Conservation (phyloP, 2,329 filamentous ascomycete species). For the Cercospora beticola region DNA sequence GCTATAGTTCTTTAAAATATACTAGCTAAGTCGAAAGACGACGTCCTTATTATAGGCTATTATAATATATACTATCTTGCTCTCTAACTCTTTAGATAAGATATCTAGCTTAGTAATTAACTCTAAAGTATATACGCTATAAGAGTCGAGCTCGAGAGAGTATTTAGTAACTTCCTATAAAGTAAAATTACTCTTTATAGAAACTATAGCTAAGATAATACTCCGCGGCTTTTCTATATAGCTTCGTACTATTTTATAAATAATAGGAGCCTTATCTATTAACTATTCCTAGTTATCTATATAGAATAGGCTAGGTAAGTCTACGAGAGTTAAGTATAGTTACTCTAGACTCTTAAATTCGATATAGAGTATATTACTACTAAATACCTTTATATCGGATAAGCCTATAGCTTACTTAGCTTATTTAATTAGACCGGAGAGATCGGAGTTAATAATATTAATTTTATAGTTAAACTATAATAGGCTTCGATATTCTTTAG, state of each 20-base stretch:
- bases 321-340: conserved; percentile 29
- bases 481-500: neutral
- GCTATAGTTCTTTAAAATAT: conserved; percentile 14
- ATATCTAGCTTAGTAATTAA: conserved; percentile 40
- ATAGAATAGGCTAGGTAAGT: conserved; percentile 30
- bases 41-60: neutral
- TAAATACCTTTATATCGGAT: conserved; percentile 6
- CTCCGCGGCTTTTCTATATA: conserved; percentile 42
- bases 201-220: conserved; percentile 46
- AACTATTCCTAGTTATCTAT: conserved; percentile 29
- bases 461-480: neutral
- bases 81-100: conserved; percentile 23
- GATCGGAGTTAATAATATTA: neutral
- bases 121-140: conserved; percentile 34
- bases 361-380: conserved; percentile 22
- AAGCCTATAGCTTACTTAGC: neutral
- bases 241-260: conserved; percentile 38
- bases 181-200: conserved; percentile 44
- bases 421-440: neutral
- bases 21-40: conserved; percentile 7
- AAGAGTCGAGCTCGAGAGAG: conserved; percentile 37
- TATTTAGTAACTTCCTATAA: conserved; percentile 47
- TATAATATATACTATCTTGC: neutral
- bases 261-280: conserved; percentile 38
- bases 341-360: conserved; percentile 23